Evolutionary conservation across 495 filamentous ascomycete species (phyloP), one percentile per base, ranked within the genome.

Genomic region (Neurospora sp.): DNA sequence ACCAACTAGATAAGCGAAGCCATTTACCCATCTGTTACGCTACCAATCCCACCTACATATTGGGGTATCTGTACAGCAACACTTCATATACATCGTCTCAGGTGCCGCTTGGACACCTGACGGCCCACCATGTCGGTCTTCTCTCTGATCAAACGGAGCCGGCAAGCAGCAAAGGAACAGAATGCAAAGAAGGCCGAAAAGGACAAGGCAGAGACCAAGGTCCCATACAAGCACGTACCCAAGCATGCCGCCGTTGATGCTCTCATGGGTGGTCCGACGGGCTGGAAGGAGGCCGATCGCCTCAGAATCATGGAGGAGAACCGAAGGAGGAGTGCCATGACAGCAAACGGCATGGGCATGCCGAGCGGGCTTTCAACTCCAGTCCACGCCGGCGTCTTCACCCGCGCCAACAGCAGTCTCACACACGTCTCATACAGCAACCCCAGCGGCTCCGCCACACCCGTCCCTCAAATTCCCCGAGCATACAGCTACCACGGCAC

Each of bases 241-340:
- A 87, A 81, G 40, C 87, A 89, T 79, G 87, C 87, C 48, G 86
- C 85, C 69, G 76, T 81, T 45, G 87, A 91, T 75, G 85, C 89
- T 69, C 70, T 89, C 48, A 81, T 83, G n/a, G 82, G 83, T 20
- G 84, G 85, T 3, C 89, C 88, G 8, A 78, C 83, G 0, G 82
- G 77, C 35, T 88, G 84, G 83, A 82, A 81, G 70, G 76, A 84
- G 6, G 78, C 74, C 27, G 83, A 85, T 69, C 73, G 83, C 37
- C 73, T 74, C 44, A 80, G 69, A 72, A 85, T 85, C 73, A 77
- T 82, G 61, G 83, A 84, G 74, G 76, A 83, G 73, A 84, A 85
- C 75, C 76, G 75, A 72, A 76, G 79, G 70, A 79, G 84, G 40
- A 85, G 78, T 76, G 80, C 80, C 9, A 79, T 83, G 81, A 77